Evolutionary conservation across 2,329 filamentous ascomycete genomes (phyloP), one percentile per base, ranked within the genome.

Genomic region (Nemania sp.): DNA sequence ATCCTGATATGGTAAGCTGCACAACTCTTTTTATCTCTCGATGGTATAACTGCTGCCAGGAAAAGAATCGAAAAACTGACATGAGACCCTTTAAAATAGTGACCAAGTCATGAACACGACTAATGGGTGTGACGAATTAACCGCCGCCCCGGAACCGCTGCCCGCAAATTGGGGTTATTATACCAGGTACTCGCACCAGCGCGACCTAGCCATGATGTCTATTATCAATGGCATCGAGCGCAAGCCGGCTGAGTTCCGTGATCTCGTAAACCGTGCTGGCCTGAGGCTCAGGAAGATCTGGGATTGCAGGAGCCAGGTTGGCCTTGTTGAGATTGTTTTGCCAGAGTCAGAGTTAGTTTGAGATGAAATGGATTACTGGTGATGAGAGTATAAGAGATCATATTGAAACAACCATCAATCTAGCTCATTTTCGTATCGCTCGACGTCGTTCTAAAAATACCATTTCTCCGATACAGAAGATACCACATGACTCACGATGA

Each of bases 81-180:
- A 45, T 25, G 7, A 25, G 20, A 13, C 18, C 13, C 7, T 49
- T 11, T 40, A 12, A 3, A 34, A 49, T 65, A 71, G 72, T 50
- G 74, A 75, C 40, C 73, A 74, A 55, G 74, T 76, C 12, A 75
- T 75, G 72, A 76, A 75, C 52, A 74, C 72, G 4, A 74, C 74
- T 2, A 52, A 59, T 4, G 74, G 74, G 2, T 68, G 61, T 37
- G 48, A 59, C 1, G 69, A 73, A 45, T 57, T 75, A n/a, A 53
- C 61, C 0, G 51, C 69, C 2, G 74, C 74, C 3, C 74, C 74
- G 0, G 53, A 48, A 9, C 68, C 73, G 1, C 61, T 76, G n/a
- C 73, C 72, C 6, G 72, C 72, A 5, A 76, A 76, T 49, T 75
- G 69, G 54, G 73, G 74, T 4, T 74, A 74, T 55, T 72, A 70